A percentile compares a stretch with the other conserved stretches of the same genome.
phyloP scores from a whole-genome alignment of 257 asterid genomes.

The Nicotiana attenuata region DNA sequence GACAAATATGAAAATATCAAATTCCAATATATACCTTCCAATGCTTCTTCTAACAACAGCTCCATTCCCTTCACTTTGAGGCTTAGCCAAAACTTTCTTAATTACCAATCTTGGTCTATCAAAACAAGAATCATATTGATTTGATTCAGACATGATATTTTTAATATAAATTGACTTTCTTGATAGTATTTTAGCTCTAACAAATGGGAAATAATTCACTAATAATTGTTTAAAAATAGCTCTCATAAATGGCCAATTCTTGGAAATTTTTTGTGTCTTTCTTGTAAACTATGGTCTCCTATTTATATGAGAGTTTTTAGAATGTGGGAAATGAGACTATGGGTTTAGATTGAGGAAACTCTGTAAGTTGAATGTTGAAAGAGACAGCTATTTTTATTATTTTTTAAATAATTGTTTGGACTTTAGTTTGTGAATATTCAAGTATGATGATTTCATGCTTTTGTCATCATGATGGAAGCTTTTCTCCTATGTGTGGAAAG shows the following conservation, averaged over 20 bases:
- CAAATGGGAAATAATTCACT: constrained; percentile 19
- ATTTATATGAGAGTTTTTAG: neutral
- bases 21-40: constrained; percentile 51
- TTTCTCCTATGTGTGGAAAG: neutral
- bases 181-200: neutral
- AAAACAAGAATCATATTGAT: constrained; percentile 32
- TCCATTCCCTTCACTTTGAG: constrained; percentile 78
- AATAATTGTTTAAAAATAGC: constrained; percentile 23
- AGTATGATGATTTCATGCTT: constrained; percentile 27
- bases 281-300: neutral
- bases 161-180: constrained; percentile 8
- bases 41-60: constrained; percentile 84
- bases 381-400: constrained; percentile 10
- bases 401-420: neutral
- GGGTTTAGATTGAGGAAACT: neutral
- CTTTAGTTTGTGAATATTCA: neutral
- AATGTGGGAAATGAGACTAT: neutral
- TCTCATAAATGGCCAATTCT: constrained; percentile 23
- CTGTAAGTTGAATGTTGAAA: neutral
- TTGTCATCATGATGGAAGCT: constrained; percentile 39
- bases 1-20: neutral
- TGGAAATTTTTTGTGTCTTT: neutral
- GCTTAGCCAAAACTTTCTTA: constrained; percentile 55
- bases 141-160: constrained; percentile 43
- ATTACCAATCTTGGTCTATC: constrained; percentile 62